Evolutionary conservation across 352 stramenopile species (phyloP).

Genomic region (Globisporangium emineosum): DNA sequence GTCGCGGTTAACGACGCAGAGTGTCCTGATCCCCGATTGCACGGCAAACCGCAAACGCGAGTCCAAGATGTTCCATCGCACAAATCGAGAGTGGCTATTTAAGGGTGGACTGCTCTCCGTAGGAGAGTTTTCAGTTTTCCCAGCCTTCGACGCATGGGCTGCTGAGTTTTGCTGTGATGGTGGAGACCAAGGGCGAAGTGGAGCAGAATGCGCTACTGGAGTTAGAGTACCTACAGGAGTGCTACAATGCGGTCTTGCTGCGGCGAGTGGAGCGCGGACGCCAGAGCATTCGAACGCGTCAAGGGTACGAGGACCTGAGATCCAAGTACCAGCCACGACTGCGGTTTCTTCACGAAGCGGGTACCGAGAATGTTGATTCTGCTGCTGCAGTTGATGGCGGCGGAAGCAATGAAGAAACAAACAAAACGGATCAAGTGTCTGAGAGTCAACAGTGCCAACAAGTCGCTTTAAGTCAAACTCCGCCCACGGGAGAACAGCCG

Average conservation of each 20-base stretch:
- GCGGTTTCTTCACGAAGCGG: constrained; percentile 10
- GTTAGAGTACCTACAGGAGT: constrained; percentile 13
- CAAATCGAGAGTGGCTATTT: too few relatives aligned
- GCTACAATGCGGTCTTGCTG: constrained; percentile 15
- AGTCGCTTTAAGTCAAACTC: neutral
- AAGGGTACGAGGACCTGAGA: constrained; percentile 7
- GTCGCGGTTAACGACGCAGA: too few relatives aligned
- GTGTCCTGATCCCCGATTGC: too few relatives aligned
- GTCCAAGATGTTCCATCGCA: too few relatives aligned
- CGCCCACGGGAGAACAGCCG: neutral
- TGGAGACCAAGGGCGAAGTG: neutral
- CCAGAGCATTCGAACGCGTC: constrained; percentile 11
- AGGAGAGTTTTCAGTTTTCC: too few relatives aligned
- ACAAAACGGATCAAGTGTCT: neutral
- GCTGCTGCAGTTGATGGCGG: neutral
- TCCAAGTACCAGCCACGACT: constrained; percentile 16
- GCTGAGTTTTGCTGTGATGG: neutral
- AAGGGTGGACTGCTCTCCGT: too few relatives aligned
- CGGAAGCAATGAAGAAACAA: neutral
- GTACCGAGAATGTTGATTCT: neutral
- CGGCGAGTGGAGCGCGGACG: constrained; percentile 8
- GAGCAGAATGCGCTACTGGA: neutral
- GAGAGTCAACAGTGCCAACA: neutral
- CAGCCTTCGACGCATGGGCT: too few relatives aligned
- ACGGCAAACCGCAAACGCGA: too few relatives aligned